phyloP scores from a whole-genome alignment of 768 basidiomycete genomes.

The Russula griseocarnosa region DNA sequence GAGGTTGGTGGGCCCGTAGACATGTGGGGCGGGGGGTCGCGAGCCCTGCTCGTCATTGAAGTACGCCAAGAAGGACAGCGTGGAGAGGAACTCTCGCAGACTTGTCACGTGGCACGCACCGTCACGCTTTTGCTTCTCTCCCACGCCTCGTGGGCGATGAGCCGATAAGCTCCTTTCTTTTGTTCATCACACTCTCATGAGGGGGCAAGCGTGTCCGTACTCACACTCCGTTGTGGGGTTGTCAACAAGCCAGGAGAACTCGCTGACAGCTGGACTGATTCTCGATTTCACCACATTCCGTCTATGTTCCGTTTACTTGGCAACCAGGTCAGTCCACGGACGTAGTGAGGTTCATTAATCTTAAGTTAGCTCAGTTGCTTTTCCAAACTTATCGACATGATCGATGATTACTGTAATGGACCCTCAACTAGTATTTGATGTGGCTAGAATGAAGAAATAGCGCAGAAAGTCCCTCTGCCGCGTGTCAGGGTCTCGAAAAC shows the following conservation, averaged over 20 bases:
- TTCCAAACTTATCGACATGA: too few species aligned
- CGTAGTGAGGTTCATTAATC: too few species aligned
- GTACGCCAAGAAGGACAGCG: conserved; percentile 1
- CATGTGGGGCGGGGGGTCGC: conserved; percentile 20
- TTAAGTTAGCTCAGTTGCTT: too few species aligned
- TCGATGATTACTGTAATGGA: too few species aligned
- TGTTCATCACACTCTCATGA: too few species aligned
- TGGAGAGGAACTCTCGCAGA: neutral
- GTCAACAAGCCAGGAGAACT: too few species aligned
- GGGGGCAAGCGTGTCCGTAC: neutral
- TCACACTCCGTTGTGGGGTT: neutral
- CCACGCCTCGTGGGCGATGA: neutral
- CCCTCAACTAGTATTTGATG: too few species aligned
- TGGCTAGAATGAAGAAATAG: too few species aligned
- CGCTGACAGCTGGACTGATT: too few species aligned
- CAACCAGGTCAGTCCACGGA: neutral
- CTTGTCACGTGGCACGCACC: conserved; percentile 16
- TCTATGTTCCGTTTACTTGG: neutral
- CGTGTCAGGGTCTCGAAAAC: too few species aligned
- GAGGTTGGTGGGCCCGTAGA: conserved; percentile 5
- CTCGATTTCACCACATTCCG: neutral
- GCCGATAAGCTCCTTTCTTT: neutral
- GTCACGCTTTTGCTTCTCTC: neutral
- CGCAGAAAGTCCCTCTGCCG: too few species aligned
- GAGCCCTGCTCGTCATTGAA: conserved; percentile 23